Conservation (phyloP, 2,329 filamentous ascomycete genomes). For the Colletotrichum liaoningense region DNA sequence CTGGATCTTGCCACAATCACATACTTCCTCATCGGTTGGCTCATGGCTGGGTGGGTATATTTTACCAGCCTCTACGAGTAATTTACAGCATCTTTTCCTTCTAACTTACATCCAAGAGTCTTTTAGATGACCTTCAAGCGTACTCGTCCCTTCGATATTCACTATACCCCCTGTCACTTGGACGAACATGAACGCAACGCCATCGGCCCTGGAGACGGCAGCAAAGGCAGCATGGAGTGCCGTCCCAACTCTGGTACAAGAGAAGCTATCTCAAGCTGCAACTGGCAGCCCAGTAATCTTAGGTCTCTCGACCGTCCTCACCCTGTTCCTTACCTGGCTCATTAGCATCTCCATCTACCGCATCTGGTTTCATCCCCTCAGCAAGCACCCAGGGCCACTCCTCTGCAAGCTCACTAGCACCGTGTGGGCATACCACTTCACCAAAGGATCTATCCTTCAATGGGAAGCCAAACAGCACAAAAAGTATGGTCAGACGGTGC, state of each 20-base stretch:
- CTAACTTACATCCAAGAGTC: background rate
- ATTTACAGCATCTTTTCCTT: background rate
- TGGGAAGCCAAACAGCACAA: constrained; percentile 16
- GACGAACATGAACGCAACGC: background rate
- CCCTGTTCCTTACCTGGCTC: background rate
- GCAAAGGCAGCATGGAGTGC: background rate
- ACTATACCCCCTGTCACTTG: background rate
- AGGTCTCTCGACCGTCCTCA: background rate
- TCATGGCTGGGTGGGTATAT: background rate
- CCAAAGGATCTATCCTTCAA: constrained; percentile 6
- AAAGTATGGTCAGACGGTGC: constrained; percentile 31
- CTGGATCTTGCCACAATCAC: background rate
- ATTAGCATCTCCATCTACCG: constrained; percentile 39
- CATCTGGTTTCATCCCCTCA: constrained; percentile 46
- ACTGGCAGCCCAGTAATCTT: background rate
- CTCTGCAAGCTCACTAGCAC: background rate
- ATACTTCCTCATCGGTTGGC: background rate
- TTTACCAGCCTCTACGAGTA: background rate
- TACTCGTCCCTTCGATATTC: background rate
- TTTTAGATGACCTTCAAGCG: background rate
- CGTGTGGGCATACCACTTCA: constrained; percentile 14
- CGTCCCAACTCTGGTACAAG: background rate
- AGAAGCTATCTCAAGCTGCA: background rate
- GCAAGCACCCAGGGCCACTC: constrained; percentile 41
- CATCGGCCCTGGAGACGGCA: background rate